A percentile compares a stretch with the other conserved stretches of the same genome.
Conservation (phyloP, 2,329 filamentous ascomycete species). For the Penicillium hesseltinei region DNA sequence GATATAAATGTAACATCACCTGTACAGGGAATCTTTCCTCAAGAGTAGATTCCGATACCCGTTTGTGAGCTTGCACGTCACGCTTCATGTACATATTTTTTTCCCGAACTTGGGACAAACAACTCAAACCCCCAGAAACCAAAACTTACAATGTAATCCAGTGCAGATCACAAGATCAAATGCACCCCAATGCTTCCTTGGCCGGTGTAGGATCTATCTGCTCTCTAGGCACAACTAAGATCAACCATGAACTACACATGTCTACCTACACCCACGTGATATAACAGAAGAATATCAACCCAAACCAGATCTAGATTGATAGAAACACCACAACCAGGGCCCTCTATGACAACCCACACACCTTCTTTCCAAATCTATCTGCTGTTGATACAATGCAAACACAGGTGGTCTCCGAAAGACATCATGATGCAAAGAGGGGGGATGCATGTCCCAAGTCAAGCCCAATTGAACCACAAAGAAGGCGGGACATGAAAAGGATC, state of each 20-base stretch:
- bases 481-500: constrained; percentile 6
- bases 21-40: constrained; percentile 1
- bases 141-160: background rate
- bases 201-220: background rate
- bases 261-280: background rate
- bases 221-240: background rate
- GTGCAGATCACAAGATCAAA: background rate
- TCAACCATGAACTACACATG: background rate
- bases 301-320: constrained; percentile 6
- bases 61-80: background rate
- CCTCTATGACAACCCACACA: constrained; percentile 16
- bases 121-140: background rate
- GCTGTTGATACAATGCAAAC: constrained; percentile 26
- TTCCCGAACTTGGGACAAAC: too few species aligned
- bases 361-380: constrained; percentile 24
- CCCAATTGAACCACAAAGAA: constrained; percentile 5
- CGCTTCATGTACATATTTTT: constrained; percentile 3
- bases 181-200: background rate
- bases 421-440: constrained; percentile 9
- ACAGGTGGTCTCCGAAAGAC: constrained; percentile 8
- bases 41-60: constrained; percentile 2
- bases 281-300: background rate
- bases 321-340: background rate
- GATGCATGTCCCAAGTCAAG: background rate
- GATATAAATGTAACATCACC: constrained; percentile 6